Base-by-base conservation (phyloP, 1,284 basidiomycete species). In the Pseudozyma flocculosa region DNA sequence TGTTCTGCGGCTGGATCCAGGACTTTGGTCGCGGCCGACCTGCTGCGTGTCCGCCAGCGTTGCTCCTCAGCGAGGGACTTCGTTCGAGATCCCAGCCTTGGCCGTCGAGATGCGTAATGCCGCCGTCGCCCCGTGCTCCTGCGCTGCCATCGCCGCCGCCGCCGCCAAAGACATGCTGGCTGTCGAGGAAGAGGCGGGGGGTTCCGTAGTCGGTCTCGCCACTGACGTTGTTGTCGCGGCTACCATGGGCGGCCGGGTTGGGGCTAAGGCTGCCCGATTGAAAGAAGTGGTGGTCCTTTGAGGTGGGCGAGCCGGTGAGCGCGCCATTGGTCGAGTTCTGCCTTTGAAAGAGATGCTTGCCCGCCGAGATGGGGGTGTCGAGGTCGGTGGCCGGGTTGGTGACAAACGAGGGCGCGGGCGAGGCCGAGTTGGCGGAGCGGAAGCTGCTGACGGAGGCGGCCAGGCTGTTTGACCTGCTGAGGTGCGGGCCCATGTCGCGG, bases 391-490 rank as follows among this genome's bases (percentile, higher is more conserved):
- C 11, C 7, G 26, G 5, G 11, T 29, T 29, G 26, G 11, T 11
- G 7, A 29, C 11, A 29, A 7, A 29, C 26, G 26, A 29, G 26
- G 57, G 57, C 14, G 56, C 22, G n/a, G 62, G 54, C 8, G 57
- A 65, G 34, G 48, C 46, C 0, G 62, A 54, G 32, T 50, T 65
- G 21, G 57, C 62, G 5, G 62, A 54, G 23, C 62, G 57, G 34
- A 61, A 61, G 51, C 50, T 61, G 10, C 56, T 47, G 1, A 43
- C 24, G 1, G 62, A 65, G 2, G 62, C 37, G 11, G 62, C 62
- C 17, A 65, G 50, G 40, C 57, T 61, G 57, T 65, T 65, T 50
- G 58, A 60, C n/a, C 62, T 41, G 43, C 40, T 52, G 15, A 61
- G 34, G 1, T 61, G 50, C 18, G 45, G 14, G 45, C 34, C 43